Base-by-base conservation (phyloP, 352 stramenopile genomes). In the Labyrinthula sp. region DNA sequence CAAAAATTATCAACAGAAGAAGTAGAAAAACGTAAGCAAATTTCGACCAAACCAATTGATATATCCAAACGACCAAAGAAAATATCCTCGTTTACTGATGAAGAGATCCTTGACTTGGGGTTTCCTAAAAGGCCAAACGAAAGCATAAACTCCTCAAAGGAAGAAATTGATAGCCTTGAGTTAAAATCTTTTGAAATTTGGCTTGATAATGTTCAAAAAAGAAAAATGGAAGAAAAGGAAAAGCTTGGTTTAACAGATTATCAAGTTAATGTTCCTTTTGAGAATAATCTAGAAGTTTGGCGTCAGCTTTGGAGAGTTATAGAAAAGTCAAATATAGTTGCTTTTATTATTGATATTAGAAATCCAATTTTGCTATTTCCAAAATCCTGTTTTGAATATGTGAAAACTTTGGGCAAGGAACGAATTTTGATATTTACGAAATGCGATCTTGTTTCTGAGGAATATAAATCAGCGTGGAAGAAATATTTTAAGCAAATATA, bases 271-370 rank as follows among this genome's bases (percentile, higher is more conserved):
- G 95, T 88, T 12, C 88, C 90, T 14, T 99, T 97, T 57, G 90
- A 99, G 68, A 95, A 97, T 65, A 99, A 99, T 64, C 45, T 98
- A 29, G 82, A 97, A 54, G 89, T 99, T 20, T 99, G 90, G 90
- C 75, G 86, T 27, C 90, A 99, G 64, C 65, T 99, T 3, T 98
- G 90, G 89, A 73, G 93, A 26, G 87, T 96, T 17, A 70, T 92
- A 31, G 89, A 99, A 62, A 71, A 87, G 52, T 93, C 75, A 63
- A 74, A 93, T 39, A 73, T 94, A 33, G 73, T 98, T 38, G 66
- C 95, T 25, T 83, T 97, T 60, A 72, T 62, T 10, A 56, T 47
- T 5, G 56, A 62, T 27, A 26, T 23, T 14, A 35, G 56, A 10
- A 61, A 62, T 38, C 56, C 56, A 25, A 25, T 62, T 20, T 27